These are phyloP conservation scores for Globisporangium mamillatum DNA, from an alignment of 352 stramenopile genomes.

Conservation along the genomic window DNA sequence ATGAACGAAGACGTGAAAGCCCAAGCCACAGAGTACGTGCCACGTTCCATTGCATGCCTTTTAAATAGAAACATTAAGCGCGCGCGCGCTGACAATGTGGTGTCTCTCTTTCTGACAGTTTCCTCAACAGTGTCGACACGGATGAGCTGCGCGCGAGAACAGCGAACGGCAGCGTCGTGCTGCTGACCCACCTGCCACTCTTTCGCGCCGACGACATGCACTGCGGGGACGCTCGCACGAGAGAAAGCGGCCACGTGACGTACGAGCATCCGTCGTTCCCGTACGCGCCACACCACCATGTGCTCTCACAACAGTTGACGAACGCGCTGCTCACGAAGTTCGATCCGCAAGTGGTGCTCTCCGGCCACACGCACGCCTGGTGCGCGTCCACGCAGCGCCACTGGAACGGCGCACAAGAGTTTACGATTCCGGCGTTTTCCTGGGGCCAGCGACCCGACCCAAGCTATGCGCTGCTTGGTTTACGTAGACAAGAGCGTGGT, in stretches of 20 bases:
- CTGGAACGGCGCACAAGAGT: conserved; percentile 33
- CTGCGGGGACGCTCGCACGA: conserved; percentile 45
- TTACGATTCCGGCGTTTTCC: conserved; percentile 70
- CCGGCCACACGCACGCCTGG: conserved; percentile 73
- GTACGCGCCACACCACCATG: conserved; percentile 65
- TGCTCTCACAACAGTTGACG: conserved; percentile 59
- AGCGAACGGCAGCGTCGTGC: conserved; percentile 30
- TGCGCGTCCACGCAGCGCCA: conserved; percentile 45
- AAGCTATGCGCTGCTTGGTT: conserved; percentile 59
- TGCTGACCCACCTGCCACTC: conserved; percentile 66
- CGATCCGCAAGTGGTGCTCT: conserved; percentile 54
- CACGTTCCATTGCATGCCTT: neutral
- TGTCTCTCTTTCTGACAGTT: conserved; percentile 22
- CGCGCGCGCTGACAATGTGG: neutral
- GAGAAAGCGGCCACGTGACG: conserved; percentile 66
- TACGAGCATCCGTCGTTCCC: conserved; percentile 69
- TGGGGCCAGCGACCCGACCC: conserved; percentile 79
- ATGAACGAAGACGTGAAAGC: conserved; percentile 39
- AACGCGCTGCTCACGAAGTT: conserved; percentile 45
- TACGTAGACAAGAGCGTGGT: conserved; percentile 17
- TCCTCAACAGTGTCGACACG: conserved; percentile 43
- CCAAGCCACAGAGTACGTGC: conserved; percentile 45
- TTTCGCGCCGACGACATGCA: conserved; percentile 52
- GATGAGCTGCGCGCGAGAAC: conserved; percentile 20
- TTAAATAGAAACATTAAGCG: neutral